A percentile compares a stretch with the other conserved stretches of the same genome.
These are phyloP conservation scores for Cordyceps cateniannulata DNA, from an alignment of 2,329 filamentous ascomycete species.

Conservation along the genomic window DNA sequence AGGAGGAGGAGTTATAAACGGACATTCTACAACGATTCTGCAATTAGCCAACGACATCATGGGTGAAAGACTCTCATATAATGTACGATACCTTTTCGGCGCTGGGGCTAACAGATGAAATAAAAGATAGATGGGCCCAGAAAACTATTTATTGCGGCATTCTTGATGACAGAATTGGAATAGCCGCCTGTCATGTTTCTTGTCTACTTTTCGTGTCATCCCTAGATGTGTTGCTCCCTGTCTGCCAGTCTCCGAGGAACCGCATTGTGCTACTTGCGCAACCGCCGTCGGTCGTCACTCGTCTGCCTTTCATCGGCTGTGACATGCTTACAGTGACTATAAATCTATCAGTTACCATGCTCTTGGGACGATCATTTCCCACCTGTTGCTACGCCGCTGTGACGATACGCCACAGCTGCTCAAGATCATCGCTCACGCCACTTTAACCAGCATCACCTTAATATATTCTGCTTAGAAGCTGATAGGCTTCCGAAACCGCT, in stretches of 20 bases:
- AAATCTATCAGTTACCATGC: too few species aligned
- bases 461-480: not conserved
- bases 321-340: too few species aligned
- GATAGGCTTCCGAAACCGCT: not conserved
- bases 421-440: too few species aligned
- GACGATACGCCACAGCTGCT: too few species aligned
- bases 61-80: slow-evolving; percentile 1
- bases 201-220: not conserved
- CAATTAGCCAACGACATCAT: not conserved
- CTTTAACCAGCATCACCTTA: not conserved
- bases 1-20: slow-evolving; percentile 35
- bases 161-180: not conserved
- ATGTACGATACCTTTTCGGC: slow-evolving; percentile 12
- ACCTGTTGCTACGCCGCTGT: too few species aligned
- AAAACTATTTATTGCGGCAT: not conserved
- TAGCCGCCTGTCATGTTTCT: not conserved
- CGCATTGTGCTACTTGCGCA: too few species aligned
- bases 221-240: not conserved
- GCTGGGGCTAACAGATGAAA: not conserved
- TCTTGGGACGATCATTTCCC: too few species aligned
- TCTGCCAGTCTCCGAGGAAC: not conserved
- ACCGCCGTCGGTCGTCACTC: too few species aligned
- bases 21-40: not conserved
- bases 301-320: too few species aligned
- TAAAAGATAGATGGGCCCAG: not conserved